Evolutionary conservation across 805 yeast genomes (phyloP), one percentile per base, ranked within the genome.

Genomic region (Cyberlindnera petersonii): DNA sequence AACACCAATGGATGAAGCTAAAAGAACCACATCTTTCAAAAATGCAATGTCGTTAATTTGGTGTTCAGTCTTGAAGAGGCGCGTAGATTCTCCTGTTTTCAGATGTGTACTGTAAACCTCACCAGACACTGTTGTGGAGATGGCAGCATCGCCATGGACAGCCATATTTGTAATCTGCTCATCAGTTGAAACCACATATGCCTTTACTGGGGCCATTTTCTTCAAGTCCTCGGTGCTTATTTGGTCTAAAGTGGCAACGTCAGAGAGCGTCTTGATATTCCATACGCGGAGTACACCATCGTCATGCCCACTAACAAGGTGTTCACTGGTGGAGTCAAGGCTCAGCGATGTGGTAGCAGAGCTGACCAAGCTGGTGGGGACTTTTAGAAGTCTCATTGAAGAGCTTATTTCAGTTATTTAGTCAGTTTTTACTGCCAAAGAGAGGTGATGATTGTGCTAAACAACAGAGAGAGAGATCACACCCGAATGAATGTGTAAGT

Each of bases 81-180:
- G 31, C 7, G 31, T 24, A 7, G 38, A 35, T 9, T 40, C 39
- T 2, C 40, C 31, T 2, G 42, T 23, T 7, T 24, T 14, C 13
- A 52, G 3, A 9, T 30, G 10, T 0, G 53, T 45, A 22, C 37
- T 41, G 38, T 26, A 48, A 6, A 49, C 52, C 9, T 26, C 8
- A 4, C 56, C 55, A 22, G 30, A 49, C 57, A 2, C 49, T 32
- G n/a, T n/a, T n/a, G n/a, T n/a, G n/a, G 46, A 45, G 13, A 53
- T 28, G 14, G 46, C n/a, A 10, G 3, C 13, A 1, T 21, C 28
- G 1, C 17, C 30, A 4, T 27, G 23, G 1, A 46, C 24, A 15
- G 36, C 26, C 30, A 52, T 24, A 6, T 43, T 24, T 1, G 49
- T 41, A 8, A 55, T 22, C 3, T 30, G 15, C 1, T 14, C 26